A percentile compares a stretch with the other conserved stretches of the same genome.
Conservation (phyloP, 768 basidiomycete genomes). For the Xerocomellus dryophilus region DNA sequence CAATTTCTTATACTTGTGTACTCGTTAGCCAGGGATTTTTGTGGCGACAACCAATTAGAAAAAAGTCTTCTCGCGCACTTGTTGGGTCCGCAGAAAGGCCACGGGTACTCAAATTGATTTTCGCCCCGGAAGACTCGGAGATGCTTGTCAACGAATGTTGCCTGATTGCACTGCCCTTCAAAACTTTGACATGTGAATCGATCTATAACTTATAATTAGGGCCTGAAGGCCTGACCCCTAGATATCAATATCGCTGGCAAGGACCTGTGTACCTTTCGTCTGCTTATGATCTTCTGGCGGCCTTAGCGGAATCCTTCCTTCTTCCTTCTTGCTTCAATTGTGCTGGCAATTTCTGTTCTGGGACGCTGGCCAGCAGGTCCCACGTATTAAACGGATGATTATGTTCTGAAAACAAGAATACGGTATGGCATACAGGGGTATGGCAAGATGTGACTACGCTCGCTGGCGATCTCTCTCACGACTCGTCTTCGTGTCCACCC, state of each 20-base stretch:
- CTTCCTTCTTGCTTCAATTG: background rate
- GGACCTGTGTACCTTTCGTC: background rate
- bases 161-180: background rate
- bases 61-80: background rate
- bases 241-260: background rate
- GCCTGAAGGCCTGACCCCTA: background rate
- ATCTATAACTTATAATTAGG: too few relatives aligned
- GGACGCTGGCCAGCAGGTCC: background rate
- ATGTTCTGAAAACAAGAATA: background rate
- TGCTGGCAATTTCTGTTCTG: background rate
- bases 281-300: too few relatives aligned
- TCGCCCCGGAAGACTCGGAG: background rate
- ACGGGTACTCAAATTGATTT: background rate
- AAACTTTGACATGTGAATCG: background rate
- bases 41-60: background rate
- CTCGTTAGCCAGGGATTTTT: background rate
- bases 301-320: too few relatives aligned
- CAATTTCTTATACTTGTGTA: background rate
- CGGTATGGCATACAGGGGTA: slow-evolving; percentile 10
- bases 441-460: slow-evolving; percentile 5
- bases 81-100: background rate
- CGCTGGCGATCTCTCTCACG: slow-evolving; percentile 42
- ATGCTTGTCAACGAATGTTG: background rate
- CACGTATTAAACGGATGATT: too few relatives aligned
- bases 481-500: slow-evolving; percentile 72